phyloP scores from a whole-genome alignment of 352 stramenopile species.

The Phytophthora nicotianae region DNA sequence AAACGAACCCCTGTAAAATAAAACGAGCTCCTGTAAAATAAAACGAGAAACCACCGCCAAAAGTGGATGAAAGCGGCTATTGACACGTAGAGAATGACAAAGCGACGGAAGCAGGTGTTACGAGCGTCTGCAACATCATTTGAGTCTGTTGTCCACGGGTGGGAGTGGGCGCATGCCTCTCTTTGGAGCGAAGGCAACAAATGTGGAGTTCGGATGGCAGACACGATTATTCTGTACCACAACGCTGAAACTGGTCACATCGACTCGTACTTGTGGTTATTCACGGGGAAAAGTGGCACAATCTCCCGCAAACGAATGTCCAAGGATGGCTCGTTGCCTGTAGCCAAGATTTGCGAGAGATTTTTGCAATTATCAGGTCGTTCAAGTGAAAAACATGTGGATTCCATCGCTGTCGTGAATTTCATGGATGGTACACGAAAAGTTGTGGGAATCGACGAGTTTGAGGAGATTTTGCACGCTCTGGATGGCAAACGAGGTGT shows the following conservation, averaged over 20 bases:
- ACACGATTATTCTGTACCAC: conserved; percentile 44
- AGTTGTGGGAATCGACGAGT: conserved; percentile 21
- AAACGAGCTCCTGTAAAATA: neutral
- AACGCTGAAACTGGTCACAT: conserved; percentile 11
- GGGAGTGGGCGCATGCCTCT: conserved; percentile 44
- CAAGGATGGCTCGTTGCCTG: conserved; percentile 23
- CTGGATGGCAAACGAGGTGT: conserved; percentile 9
- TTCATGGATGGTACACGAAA: conserved; percentile 31
- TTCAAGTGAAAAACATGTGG: conserved; percentile 12
- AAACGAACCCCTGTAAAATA: neutral
- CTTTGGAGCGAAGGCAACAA: conserved; percentile 36
- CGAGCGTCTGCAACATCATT: conserved; percentile 1
- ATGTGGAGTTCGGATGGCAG: conserved; percentile 42
- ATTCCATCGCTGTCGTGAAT: conserved; percentile 23
- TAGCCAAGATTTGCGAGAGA: conserved; percentile 48
- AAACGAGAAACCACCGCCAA: conserved; percentile 27
- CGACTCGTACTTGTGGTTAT: conserved; percentile 45
- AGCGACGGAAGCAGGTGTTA: conserved; percentile 25
- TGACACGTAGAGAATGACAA: conserved; percentile 26
- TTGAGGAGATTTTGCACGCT: conserved; percentile 30
- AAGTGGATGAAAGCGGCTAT: conserved; percentile 21
- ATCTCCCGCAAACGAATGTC: conserved; percentile 49
- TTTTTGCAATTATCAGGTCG: conserved; percentile 44
- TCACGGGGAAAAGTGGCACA: conserved; percentile 53
- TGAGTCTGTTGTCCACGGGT: conserved; percentile 19